Percentiles rank a stretch among this genome's conserved stretches.
These are phyloP conservation scores for Penicillium goetzii DNA, from an alignment of 495 filamentous ascomycete species.

Conservation along the genomic window DNA sequence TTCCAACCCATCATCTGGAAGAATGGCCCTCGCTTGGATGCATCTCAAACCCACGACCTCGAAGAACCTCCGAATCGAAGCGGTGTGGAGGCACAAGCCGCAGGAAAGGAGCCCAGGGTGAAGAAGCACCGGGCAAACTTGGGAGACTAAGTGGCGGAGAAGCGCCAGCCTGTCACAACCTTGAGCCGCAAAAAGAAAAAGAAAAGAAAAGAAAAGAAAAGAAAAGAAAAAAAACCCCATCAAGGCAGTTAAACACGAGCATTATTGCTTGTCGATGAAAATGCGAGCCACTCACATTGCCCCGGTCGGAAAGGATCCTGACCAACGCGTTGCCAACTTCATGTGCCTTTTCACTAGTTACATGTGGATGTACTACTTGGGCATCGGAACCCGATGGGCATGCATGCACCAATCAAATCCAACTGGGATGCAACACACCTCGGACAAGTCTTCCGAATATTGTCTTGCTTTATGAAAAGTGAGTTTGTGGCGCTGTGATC, in stretches of 20 bases:
- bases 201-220: too few relatives aligned
- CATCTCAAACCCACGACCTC: background rate
- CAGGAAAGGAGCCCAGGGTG: background rate
- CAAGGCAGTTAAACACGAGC: background rate
- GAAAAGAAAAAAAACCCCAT: too few relatives aligned
- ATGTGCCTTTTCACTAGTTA: background rate
- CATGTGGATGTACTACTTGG: background rate
- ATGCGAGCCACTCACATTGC: background rate
- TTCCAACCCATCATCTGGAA: background rate
- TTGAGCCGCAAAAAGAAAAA: background rate
- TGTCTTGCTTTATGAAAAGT: background rate
- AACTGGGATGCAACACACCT: background rate
- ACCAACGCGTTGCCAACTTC: background rate
- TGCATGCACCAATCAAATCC: background rate
- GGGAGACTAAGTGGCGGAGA: constrained; percentile 1
- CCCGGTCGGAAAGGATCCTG: background rate
- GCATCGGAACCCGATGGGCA: background rate
- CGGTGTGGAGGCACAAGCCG: constrained; percentile 1
- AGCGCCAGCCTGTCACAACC: background rate
- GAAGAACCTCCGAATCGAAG: background rate
- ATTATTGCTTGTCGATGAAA: background rate
- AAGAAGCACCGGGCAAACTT: background rate
- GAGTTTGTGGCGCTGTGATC: background rate
- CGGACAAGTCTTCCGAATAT: background rate
- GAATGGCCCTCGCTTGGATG: background rate